Evolutionary conservation across 352 stramenopile species (phyloP).

Genomic region (Phytophthora palmivora): DNA sequence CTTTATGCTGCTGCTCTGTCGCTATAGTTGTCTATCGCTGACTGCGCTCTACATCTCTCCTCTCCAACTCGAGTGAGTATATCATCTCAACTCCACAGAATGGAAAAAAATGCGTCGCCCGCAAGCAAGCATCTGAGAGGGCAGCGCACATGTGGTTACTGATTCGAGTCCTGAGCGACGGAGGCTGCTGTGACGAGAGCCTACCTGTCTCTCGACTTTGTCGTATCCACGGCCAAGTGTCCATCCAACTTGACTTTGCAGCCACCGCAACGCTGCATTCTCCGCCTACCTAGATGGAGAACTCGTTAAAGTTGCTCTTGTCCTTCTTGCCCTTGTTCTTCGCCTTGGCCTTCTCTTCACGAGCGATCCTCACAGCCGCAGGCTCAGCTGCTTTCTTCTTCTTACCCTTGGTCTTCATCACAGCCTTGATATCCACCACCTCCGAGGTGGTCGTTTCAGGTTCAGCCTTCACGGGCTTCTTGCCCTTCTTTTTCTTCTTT

Average conservation of each 20-base stretch:
- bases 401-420: slow-evolving; percentile 79
- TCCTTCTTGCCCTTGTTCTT: slow-evolving; percentile 84
- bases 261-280: slow-evolving; percentile 5
- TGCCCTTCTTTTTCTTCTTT: slow-evolving; percentile 74
- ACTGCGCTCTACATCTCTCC: slow-evolving; percentile 27
- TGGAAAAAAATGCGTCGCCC: slow-evolving; percentile 20
- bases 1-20: slow-evolving; percentile 28
- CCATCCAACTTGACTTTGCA: neutral
- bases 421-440: slow-evolving; percentile 77
- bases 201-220: slow-evolving; percentile 15
- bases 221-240: slow-evolving; percentile 6
- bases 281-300: slow-evolving; percentile 61
- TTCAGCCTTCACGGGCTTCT: slow-evolving; percentile 49
- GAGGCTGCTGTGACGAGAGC: slow-evolving; percentile 33
- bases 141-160: slow-evolving; percentile 13
- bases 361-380: slow-evolving; percentile 67
- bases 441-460: slow-evolving; percentile 29
- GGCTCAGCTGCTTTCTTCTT: slow-evolving; percentile 78
- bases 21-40: slow-evolving; percentile 28
- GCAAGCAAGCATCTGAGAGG: slow-evolving; percentile 28
- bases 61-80: slow-evolving; percentile 5
- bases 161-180: slow-evolving; percentile 8
- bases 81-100: slow-evolving; percentile 1
- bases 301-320: slow-evolving; percentile 85
- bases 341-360: slow-evolving; percentile 71